These are phyloP conservation scores for Xerocomellus dryophilus DNA, from an alignment of 768 basidiomycete species.

Conservation along the genomic window DNA sequence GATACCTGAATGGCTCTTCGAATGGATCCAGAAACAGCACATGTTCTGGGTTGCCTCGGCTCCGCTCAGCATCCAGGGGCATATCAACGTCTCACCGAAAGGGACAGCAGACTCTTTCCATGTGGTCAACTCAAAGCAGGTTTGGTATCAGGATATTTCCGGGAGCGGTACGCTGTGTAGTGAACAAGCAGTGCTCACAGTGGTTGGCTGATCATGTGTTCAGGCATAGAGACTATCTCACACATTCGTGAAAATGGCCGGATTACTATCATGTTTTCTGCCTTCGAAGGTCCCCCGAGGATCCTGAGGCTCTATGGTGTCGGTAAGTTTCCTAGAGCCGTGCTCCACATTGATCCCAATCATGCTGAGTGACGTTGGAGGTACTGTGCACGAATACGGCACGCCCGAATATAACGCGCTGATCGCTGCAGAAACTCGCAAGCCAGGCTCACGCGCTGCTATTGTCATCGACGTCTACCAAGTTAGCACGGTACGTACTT, in stretches of 20 bases:
- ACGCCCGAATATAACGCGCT: constrained; percentile 55
- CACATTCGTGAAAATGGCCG: constrained; percentile 64
- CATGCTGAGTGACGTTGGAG: constrained; percentile 29
- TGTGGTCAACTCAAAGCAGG: constrained; percentile 47
- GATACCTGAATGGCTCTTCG: constrained; percentile 52
- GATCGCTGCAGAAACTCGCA: constrained; percentile 45
- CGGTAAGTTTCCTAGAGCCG: constrained; percentile 35
- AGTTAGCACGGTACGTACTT: constrained; percentile 43
- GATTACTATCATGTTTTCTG: constrained; percentile 57
- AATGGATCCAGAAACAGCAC: constrained; percentile 62
- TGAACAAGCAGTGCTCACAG: background rate
- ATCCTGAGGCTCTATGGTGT: constrained; percentile 56
- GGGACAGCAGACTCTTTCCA: constrained; percentile 62
- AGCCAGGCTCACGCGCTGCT: constrained; percentile 56
- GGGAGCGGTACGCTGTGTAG: constrained; percentile 51
- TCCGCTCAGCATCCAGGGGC: constrained; percentile 53
- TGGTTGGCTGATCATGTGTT: background rate
- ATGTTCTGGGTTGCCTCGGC: constrained; percentile 73
- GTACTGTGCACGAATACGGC: constrained; percentile 59
- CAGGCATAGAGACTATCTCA: constrained; percentile 56
- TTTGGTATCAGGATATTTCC: constrained; percentile 72
- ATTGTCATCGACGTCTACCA: constrained; percentile 60
- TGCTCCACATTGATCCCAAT: background rate
- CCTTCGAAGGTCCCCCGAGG: constrained; percentile 58
- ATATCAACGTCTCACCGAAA: constrained; percentile 69